Conservation (phyloP, 1,139 yeast species). For the Suhomyces maxii region DNA sequence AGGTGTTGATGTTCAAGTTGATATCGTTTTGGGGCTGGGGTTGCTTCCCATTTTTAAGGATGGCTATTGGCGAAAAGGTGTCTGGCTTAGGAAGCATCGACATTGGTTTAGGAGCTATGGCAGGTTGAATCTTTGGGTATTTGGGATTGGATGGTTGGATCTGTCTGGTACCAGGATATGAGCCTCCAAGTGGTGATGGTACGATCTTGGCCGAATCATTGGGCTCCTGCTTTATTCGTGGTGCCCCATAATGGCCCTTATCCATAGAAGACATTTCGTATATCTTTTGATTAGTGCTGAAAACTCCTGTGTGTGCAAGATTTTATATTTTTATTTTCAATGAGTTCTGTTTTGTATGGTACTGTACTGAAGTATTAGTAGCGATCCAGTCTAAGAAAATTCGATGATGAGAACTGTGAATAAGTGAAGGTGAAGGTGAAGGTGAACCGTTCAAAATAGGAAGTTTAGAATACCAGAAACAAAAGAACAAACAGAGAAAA, state of each 20-base stretch:
- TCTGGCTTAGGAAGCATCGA: conserved; percentile 30
- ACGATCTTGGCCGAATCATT: not conserved
- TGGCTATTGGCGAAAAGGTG: conserved; percentile 17
- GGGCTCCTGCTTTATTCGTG: not conserved
- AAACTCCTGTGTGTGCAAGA: no score
- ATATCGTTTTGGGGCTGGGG: conserved; percentile 17
- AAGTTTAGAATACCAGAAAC: no score
- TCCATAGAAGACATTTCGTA: not conserved
- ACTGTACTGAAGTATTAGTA: no score
- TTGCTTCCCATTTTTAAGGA: conserved; percentile 12
- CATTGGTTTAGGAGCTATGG: conserved; percentile 40
- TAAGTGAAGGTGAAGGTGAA: no score
- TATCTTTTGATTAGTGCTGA: no score
- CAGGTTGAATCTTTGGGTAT: conserved; percentile 44
- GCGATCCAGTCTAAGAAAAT: no score
- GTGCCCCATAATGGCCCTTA: not conserved
- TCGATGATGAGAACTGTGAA: no score
- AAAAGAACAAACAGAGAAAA: no score
- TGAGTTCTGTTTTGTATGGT: no score
- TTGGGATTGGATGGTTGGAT: conserved; percentile 13
- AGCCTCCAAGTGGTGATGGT: not conserved
- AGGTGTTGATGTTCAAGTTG: conserved; percentile 44
- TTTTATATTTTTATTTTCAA: no score
- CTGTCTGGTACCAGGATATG: not conserved
- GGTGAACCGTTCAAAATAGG: no score